phyloP scores from a whole-genome alignment of 257 asterid genomes.

The Ligustrum vulgare region DNA sequence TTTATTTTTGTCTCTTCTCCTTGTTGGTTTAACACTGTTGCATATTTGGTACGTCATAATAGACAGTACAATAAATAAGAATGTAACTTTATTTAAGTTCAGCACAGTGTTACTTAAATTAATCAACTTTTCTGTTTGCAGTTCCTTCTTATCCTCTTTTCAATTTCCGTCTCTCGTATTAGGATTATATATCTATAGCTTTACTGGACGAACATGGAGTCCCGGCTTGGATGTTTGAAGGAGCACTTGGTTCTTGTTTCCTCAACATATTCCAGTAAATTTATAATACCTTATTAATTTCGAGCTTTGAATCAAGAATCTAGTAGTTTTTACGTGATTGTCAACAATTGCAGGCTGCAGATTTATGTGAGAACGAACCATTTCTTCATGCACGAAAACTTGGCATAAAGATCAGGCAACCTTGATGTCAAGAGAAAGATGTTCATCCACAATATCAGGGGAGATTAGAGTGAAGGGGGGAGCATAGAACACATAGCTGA shows the following conservation, averaged over 20 bases:
- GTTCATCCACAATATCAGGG: neutral
- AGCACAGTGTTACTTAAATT: neutral
- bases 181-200: constrained; percentile 24
- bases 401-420: neutral
- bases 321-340: neutral
- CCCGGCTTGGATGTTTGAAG: constrained; percentile 8
- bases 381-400: neutral
- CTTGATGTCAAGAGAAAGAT: neutral
- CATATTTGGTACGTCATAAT: neutral
- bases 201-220: constrained; percentile 15
- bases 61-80: neutral
- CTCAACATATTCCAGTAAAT: neutral
- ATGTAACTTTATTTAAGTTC: neutral
- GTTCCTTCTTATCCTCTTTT: constrained; percentile 19
- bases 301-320: neutral
- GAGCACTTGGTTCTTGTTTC: constrained; percentile 15
- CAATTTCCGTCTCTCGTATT: constrained; percentile 8
- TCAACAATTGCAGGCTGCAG: neutral
- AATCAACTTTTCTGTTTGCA: constrained; percentile 7
- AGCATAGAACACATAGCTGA: neutral
- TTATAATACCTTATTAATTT: neutral
- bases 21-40: neutral
- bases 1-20: neutral
- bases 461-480: neutral
- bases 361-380: neutral